phyloP scores from a whole-genome alignment of 768 basidiomycete species.

The Trametes cingulata region DNA sequence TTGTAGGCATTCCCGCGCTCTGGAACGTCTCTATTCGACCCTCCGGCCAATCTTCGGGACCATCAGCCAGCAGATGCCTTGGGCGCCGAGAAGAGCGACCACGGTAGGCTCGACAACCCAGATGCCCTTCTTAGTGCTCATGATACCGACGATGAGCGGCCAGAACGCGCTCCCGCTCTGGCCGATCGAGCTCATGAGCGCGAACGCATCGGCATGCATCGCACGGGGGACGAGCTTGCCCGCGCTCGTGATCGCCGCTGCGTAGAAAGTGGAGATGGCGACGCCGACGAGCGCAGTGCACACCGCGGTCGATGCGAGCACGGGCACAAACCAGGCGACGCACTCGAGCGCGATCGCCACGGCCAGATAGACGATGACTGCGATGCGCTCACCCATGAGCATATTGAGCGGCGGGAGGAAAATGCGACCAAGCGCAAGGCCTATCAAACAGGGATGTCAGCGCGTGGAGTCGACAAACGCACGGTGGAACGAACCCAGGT shows the following conservation, averaged over 20 bases:
- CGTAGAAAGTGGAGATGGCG: conserved; percentile 34
- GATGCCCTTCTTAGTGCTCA: conserved; percentile 32
- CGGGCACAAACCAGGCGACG: conserved; percentile 28
- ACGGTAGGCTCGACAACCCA: conserved; percentile 34
- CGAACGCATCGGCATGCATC: conserved; percentile 34
- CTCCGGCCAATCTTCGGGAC: conserved; percentile 27
- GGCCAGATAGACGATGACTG: conserved; percentile 31
- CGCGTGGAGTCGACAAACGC: neutral
- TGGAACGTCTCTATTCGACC: conserved; percentile 8
- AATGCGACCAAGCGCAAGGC: conserved; percentile 32
- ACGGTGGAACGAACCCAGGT: conserved; percentile 22
- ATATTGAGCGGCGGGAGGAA: conserved; percentile 30
- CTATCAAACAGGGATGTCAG: conserved; percentile 4
- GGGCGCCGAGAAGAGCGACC: conserved; percentile 29
- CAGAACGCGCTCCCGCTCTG: conserved; percentile 34
- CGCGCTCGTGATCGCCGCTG: conserved; percentile 28
- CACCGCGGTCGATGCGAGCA: conserved; percentile 29
- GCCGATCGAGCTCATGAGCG: conserved; percentile 32
- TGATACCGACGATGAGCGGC: conserved; percentile 31
- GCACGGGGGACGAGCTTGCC: conserved; percentile 29
- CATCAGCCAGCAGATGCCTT: conserved; percentile 28
- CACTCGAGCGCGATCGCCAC: conserved; percentile 33
- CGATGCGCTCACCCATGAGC: conserved; percentile 32
- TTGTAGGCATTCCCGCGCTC: neutral
- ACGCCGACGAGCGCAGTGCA: conserved; percentile 34